Percentiles rank a stretch among this genome's conserved stretches.
These are phyloP conservation scores for Taphrina populina DNA, from an alignment of 1,139 yeast species.

Conservation along the genomic window DNA sequence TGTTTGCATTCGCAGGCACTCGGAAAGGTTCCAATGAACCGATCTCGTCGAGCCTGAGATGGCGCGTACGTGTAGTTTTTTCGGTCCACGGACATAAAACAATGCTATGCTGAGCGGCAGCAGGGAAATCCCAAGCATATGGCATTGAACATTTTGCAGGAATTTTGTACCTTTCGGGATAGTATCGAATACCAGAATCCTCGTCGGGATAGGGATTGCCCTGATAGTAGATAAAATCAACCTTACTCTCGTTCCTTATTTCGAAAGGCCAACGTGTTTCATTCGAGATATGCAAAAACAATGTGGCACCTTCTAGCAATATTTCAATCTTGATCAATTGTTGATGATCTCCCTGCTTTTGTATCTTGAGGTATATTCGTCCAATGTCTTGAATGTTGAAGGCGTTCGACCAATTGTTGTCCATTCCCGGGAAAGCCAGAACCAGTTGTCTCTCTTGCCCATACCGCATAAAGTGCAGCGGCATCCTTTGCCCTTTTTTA, in stretches of 20 bases:
- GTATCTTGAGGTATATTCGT: conserved; percentile 68
- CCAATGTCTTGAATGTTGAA: conserved; percentile 83
- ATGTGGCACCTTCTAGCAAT: conserved; percentile 72
- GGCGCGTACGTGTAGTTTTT: conserved; percentile 63
- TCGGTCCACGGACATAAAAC: conserved; percentile 56
- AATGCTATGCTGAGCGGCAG: conserved; percentile 79
- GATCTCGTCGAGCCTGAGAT: conserved; percentile 83
- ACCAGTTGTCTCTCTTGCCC: conserved; percentile 55
- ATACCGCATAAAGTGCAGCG: conserved; percentile 63
- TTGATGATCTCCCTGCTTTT: conserved; percentile 64
- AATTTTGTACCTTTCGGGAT: conserved; percentile 62
- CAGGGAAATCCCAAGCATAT: conserved; percentile 96
- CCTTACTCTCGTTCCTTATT: conserved; percentile 80
- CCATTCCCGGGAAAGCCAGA: conserved; percentile 59
- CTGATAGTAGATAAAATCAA: conserved; percentile 81
- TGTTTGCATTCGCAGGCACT: conserved; percentile 48
- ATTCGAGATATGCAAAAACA: conserved; percentile 70
- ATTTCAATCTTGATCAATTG: conserved; percentile 69
- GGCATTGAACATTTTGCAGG: conserved; percentile 97
- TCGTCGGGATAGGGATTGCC: conserved; percentile 46
- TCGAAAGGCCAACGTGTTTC: conserved; percentile 93
- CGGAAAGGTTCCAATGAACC: conserved; percentile 88
- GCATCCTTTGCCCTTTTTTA: conserved; percentile 53
- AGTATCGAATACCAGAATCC: conserved; percentile 51
- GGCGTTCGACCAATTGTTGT: conserved; percentile 81